These are phyloP conservation scores for Huntiella bhutanensis DNA, from an alignment of 2,329 filamentous ascomycete genomes.

Conservation along the genomic window DNA sequence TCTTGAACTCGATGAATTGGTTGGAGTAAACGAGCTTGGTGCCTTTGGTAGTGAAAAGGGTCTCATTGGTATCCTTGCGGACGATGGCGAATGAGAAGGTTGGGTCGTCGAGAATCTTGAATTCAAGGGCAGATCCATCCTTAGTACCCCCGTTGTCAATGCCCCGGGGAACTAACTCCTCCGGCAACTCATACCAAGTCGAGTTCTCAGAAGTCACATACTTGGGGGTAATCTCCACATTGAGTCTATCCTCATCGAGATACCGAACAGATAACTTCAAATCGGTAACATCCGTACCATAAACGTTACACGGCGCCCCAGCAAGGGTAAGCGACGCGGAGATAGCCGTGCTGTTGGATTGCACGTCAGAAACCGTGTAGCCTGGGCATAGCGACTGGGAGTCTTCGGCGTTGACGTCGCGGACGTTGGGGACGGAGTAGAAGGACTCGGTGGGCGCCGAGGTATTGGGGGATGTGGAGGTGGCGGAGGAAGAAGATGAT, in stretches of 20 bases:
- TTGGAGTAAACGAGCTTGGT: constrained; percentile 52
- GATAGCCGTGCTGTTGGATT: constrained; percentile 32
- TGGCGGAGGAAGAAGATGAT: background rate
- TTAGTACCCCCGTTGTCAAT: constrained; percentile 52
- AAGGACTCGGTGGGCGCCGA: background rate
- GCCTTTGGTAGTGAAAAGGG: constrained; percentile 47
- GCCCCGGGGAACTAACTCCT: constrained; percentile 42
- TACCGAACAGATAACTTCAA: constrained; percentile 51
- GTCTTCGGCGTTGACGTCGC: constrained; percentile 11
- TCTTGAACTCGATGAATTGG: constrained; percentile 56
- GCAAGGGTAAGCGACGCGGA: constrained; percentile 53
- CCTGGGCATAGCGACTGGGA: constrained; percentile 38
- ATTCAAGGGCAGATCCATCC: constrained; percentile 33
- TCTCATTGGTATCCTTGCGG: constrained; percentile 40
- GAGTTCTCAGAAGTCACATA: constrained; percentile 40
- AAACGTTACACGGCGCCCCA: constrained; percentile 54
- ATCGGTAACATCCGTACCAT: constrained; percentile 53
- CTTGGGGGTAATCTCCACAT: constrained; percentile 50
- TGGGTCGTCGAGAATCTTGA: constrained; percentile 32
- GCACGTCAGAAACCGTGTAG: constrained; percentile 45
- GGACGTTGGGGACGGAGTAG: constrained; percentile 10
- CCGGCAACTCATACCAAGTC: constrained; percentile 48
- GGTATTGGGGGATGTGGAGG: background rate
- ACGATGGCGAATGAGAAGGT: constrained; percentile 51
- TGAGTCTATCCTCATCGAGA: constrained; percentile 44